Conservation (phyloP, 176 grass and related monocot species). For the Juncus effusus region DNA sequence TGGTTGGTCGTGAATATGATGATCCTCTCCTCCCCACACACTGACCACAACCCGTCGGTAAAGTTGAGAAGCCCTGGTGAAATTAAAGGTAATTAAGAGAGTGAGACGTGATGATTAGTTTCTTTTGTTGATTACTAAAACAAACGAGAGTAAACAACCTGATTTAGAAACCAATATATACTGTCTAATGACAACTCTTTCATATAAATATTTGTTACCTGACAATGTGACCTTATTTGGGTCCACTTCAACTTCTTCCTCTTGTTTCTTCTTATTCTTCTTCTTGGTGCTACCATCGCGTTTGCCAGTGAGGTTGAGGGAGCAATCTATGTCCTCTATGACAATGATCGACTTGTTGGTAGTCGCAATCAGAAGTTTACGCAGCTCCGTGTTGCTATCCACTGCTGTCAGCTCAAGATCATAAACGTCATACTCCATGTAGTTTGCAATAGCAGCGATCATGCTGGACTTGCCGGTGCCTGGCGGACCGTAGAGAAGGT, state of each 20-base stretch:
- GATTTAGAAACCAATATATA: too few relatives aligned
- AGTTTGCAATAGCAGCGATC: conserved; percentile 93
- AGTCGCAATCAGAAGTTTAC: conserved; percentile 90
- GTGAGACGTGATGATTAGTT: too few relatives aligned
- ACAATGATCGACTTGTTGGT: conserved; percentile 88
- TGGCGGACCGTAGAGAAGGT: too few relatives aligned
- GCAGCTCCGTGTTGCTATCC: conserved; percentile 68
- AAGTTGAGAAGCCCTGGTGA: conserved; percentile 82
- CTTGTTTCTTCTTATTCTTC: background rate
- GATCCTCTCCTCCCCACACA: conserved; percentile 85
- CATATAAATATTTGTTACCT: conserved; percentile 24
- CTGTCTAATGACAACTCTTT: too few relatives aligned
- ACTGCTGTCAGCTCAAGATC: conserved; percentile 67
- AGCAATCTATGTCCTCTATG: conserved; percentile 96
- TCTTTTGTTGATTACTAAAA: too few relatives aligned
- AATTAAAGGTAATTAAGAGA: conserved; percentile 9
- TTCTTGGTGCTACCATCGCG: conserved; percentile 1
- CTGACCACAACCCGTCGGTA: conserved; percentile 87
- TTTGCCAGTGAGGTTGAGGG: conserved; percentile 62
- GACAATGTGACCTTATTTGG: conserved; percentile 16
- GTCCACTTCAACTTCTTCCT: conserved; percentile 25
- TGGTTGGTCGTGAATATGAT: conserved; percentile 95
- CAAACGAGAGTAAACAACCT: too few relatives aligned
- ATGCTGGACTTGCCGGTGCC: background rate
- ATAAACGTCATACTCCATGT: conserved; percentile 71